Evolutionary conservation across 768 basidiomycete genomes (phyloP), one percentile per base, ranked within the genome.

Genomic region (Lepiota brunneoincarnata): DNA sequence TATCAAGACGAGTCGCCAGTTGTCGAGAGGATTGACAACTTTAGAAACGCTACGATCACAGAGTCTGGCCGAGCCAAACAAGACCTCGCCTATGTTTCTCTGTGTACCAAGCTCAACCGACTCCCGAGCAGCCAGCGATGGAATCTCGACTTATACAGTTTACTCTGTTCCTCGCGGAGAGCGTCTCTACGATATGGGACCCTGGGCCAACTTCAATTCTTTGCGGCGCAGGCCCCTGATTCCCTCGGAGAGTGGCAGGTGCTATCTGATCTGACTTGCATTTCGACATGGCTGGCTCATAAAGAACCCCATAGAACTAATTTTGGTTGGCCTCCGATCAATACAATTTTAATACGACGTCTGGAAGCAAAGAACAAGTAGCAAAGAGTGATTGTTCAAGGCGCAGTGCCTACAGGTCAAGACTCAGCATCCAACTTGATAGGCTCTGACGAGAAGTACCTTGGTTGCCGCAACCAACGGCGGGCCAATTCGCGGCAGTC

Each of bases 391-490:
- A 26, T 49, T 43, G 26, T 41, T 10, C 6, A 9, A 24, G 34
- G 17, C 20, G 53, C 38, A 40, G 28, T 20, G 55, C 12, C n/a
- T 31, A 10, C 10, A 46, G 26, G 31, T 57, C 50, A 64, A 51
- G 60, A 63, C 34, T 61, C 60, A 23, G 59, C 59, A 36, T 61
- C 42, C 20, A 35, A 5, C 55, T 57, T 37, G 4, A 45, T 49
- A 15, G 23, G 31, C n/a, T 31, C 20, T 3, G 36, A 31, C 4
- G 20, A 17, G 46, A 45, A 38, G 35, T 65, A 76, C 82, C 83
- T 67, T 80, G 60, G 65, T 84, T 83, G 20, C 79, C 79, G 50
- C 82, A 83, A 14, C 72, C 80, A 1, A 58, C 66, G 49, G 73
- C 56, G 1, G 82, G 83, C 82, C 83, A 85, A 59, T 72, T 67